phyloP scores from a whole-genome alignment of 2,329 filamentous ascomycete genomes.

The Penicillium digitatum region DNA sequence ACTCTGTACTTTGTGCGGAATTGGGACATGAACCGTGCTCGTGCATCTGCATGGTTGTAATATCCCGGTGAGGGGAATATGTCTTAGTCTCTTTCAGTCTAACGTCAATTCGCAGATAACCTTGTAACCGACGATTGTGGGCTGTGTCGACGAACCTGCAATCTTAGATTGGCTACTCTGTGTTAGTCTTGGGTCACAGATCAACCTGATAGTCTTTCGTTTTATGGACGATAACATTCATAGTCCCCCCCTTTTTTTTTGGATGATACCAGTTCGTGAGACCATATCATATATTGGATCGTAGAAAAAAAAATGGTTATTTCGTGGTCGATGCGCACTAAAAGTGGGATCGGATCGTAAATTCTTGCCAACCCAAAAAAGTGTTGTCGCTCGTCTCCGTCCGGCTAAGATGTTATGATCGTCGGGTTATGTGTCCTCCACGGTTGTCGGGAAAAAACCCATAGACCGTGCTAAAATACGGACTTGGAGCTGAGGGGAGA shows the following conservation, averaged over 20 bases:
- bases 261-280: not conserved
- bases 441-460: slow-evolving; percentile 4
- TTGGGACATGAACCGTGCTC: slow-evolving; percentile 21
- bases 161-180: not conserved
- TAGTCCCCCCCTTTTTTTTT: not conserved
- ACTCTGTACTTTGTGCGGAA: slow-evolving; percentile 18
- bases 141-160: not conserved
- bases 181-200: not conserved
- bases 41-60: not conserved
- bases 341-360: slow-evolving; percentile 30
- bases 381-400: slow-evolving; percentile 23
- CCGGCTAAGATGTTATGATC: slow-evolving; percentile 28
- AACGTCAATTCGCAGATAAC: not conserved
- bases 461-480: not conserved
- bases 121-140: not conserved
- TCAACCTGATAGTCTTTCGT: not conserved
- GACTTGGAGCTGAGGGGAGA: slow-evolving; percentile 10
- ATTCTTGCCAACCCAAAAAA: slow-evolving; percentile 25
- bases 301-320: not conserved
- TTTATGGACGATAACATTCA: not conserved
- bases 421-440: slow-evolving; percentile 22
- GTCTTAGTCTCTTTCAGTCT: not conserved
- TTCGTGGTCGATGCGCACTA: slow-evolving; percentile 3
- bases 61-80: not conserved
- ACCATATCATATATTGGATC: not conserved